Conservation (phyloP, 1,284 basidiomycete genomes). For the Caloboletus inedulis region DNA sequence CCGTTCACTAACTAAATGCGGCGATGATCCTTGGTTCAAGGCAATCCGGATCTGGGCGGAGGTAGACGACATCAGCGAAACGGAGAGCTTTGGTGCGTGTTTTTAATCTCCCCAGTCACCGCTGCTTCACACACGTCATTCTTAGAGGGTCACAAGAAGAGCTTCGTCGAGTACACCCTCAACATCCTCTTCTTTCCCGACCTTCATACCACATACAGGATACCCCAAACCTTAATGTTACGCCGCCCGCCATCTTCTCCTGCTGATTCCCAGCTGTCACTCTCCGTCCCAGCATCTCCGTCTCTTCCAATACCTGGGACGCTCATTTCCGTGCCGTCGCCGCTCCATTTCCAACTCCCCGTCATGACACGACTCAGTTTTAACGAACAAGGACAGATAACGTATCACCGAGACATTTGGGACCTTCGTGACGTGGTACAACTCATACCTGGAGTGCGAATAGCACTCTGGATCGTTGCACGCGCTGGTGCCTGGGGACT, state of each 20-base stretch:
- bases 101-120: neutral
- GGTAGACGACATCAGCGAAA: slow-evolving; percentile 67
- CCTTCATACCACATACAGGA: slow-evolving; percentile 31
- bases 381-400: slow-evolving; percentile 71
- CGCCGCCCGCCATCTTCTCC: slow-evolving; percentile 39
- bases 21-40: slow-evolving; percentile 45
- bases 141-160: slow-evolving; percentile 67
- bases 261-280: slow-evolving; percentile 26
- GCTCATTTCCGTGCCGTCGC: slow-evolving; percentile 56
- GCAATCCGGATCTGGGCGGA: slow-evolving; percentile 68
- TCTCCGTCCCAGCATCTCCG: slow-evolving; percentile 33
- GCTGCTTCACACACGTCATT: neutral
- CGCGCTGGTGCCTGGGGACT: slow-evolving; percentile 57
- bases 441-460: slow-evolving; percentile 61
- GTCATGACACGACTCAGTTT: slow-evolving; percentile 68
- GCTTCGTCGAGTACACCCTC: slow-evolving; percentile 67
- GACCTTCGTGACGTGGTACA: slow-evolving; percentile 68
- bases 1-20: slow-evolving; percentile 32
- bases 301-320: slow-evolving; percentile 53
- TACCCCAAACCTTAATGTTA: slow-evolving; percentile 23
- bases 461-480: slow-evolving; percentile 63
- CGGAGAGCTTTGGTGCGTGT: slow-evolving; percentile 68
- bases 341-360: slow-evolving; percentile 65
- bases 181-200: slow-evolving; percentile 55
- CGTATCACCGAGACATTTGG: slow-evolving; percentile 73